A percentile compares a stretch with the other conserved stretches of the same genome.
These are phyloP conservation scores for Amauroascus verrucosus DNA, from an alignment of 2,329 filamentous ascomycete species.

Conservation along the genomic window DNA sequence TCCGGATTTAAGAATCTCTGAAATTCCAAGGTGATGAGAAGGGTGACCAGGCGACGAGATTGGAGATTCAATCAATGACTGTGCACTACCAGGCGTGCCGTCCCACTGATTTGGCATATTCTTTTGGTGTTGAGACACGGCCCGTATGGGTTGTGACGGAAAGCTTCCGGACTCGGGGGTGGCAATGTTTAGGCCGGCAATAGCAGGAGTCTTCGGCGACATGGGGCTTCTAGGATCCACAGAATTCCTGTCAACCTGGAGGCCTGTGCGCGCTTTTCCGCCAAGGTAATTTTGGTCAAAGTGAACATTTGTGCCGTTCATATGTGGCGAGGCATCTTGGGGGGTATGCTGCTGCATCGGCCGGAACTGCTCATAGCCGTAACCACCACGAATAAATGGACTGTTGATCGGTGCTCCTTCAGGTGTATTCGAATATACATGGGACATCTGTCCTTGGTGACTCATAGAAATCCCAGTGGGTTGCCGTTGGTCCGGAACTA, in stretches of 20 bases:
- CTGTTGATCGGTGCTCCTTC: conserved; percentile 88
- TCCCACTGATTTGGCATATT: conserved; percentile 84
- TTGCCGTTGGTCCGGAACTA: conserved; percentile 45
- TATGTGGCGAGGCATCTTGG: conserved; percentile 35
- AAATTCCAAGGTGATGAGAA: conserved; percentile 60
- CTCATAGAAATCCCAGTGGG: conserved; percentile 47
- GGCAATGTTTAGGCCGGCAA: conserved; percentile 61
- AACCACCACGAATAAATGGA: conserved; percentile 65
- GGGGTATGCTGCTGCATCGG: conserved; percentile 45
- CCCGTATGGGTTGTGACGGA: conserved; percentile 66
- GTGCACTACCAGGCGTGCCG: conserved; percentile 69
- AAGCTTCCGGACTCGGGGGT: conserved; percentile 63
- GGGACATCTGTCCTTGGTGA: conserved; percentile 56
- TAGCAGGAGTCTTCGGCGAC: conserved; percentile 73
- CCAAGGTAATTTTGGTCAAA: conserved; percentile 49
- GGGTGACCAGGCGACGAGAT: conserved; percentile 63
- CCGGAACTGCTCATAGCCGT: conserved; percentile 67
- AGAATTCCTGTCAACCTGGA: conserved; percentile 62
- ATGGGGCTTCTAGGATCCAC: conserved; percentile 69
- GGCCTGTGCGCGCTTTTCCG: conserved; percentile 48
- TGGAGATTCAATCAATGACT: conserved; percentile 79
- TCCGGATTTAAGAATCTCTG: conserved; percentile 72
- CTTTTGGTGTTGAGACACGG: conserved; percentile 61
- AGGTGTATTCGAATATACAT: conserved; percentile 80
- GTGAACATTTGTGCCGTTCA: conserved; percentile 32